Conservation (phyloP, 2,329 filamentous ascomycete species). For the Cercospora zeina region DNA sequence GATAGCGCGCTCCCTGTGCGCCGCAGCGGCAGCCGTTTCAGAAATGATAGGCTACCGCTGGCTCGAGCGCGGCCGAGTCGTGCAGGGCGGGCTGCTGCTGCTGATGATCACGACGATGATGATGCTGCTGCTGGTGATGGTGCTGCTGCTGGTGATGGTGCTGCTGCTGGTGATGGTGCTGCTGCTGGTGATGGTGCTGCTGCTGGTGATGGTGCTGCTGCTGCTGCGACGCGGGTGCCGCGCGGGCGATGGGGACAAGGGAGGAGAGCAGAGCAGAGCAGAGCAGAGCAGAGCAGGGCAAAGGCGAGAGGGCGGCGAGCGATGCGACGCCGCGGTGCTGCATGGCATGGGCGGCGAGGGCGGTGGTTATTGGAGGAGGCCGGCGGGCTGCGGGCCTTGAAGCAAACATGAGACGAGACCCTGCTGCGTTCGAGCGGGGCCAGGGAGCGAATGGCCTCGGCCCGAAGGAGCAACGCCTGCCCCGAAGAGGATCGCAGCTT, state of each 20-base stretch:
- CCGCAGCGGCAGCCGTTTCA: conserved; percentile 10
- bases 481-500: conserved; percentile 1
- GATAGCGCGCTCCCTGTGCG: conserved; percentile 10
- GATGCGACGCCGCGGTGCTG: neutral
- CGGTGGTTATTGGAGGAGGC: conserved; percentile 9
- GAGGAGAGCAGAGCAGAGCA: neutral
- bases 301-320: too few relatives aligned
- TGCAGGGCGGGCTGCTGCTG: too few relatives aligned
- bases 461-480: neutral
- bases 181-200: too few relatives aligned
- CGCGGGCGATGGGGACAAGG: neutral
- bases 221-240: too few relatives aligned
- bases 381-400: neutral
- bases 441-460: neutral
- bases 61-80: conserved; percentile 14
- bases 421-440: conserved; percentile 1
- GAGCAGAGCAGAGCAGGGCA: neutral
- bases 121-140: too few relatives aligned
- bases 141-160: too few relatives aligned
- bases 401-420: conserved; percentile 10
- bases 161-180: too few relatives aligned
- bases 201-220: too few relatives aligned
- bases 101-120: too few relatives aligned
- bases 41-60: conserved; percentile 18
- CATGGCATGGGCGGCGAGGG: neutral